Base-by-base conservation (phyloP, 352 stramenopile species). In the Phytopythium delawarense region DNA sequence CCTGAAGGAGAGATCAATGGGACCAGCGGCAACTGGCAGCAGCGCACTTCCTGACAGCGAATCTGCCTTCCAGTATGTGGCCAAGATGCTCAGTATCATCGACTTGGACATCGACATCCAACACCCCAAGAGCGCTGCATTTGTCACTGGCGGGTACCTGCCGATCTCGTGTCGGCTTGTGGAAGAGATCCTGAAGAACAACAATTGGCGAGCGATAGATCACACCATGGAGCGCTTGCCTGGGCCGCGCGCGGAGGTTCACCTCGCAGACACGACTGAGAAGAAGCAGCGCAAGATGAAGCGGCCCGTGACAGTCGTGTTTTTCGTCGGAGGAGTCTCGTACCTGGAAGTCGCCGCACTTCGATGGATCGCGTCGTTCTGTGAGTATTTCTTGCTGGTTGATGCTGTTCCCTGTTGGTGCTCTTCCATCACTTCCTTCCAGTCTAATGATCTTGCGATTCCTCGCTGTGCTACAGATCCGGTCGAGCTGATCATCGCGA, bases 301-400 rank as follows among this genome's bases (percentile, higher is more conserved):
- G 55, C 82, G 83, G 56, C 70, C 63, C 0, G 73, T 89, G 11
- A 61, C 91, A 1, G 67, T 93, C 7, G 75, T 91, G 54, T 89
- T 71, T 34, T 78, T 93, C 61, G 72, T 92, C 0, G 84, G 86
- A 2, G 84, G 84, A 7, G 69, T 92, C 6, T 89, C 82, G 9
- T 88, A 84, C 57, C 63, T 85, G 20, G 86, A 95, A 55, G 75
- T 93, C 49, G 82, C 86, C 13, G 86, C 84, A 11, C 65, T 94
- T 15, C 76, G 86, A 9, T 94, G 81, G 81, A 76, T 92, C 25
- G 59, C 74, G 13, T 79, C 72, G 9, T 89, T 87, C 52, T 89
- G 81, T 90, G 71, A 63, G 81, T 49, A 25, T 32, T 28, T 28
- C 23, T 57, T 34, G 4, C 11, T 30, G 5, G 21, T 30, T 28